Base-by-base conservation (phyloP, 768 basidiomycete species). In the Serendipita sp. region DNA sequence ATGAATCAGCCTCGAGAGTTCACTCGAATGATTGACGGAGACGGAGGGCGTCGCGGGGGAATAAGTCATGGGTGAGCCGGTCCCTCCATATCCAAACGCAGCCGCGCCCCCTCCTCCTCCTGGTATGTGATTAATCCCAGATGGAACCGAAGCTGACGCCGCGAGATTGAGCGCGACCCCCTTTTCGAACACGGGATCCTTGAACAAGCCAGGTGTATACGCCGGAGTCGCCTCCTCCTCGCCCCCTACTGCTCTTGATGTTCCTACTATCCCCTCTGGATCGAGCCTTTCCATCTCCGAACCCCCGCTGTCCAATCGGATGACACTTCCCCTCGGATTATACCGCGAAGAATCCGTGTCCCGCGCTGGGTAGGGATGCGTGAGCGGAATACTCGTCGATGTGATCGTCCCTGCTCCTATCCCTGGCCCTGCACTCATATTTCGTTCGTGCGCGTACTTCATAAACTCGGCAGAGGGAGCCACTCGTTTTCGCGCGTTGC, bases 171-270 rank as follows among this genome's bases (percentile, higher is more conserved):
- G 30, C 53, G 53, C 53, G 53, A 58, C 53, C 11, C 53, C 53
- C 53, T 58, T 58, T 58, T 58, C 53, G 53, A 58, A 58, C 17
- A 58, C 31, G 22, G 53, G 53, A 58, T 58, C 53, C 53, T 58
- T 58, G 53, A 58, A 58, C 31, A 58, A 58, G 7, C 53, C 53
- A 58, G 53, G 53, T 11, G 53, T 58, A 31, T 20, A 58, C 11
- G 53, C 53, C 53, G 53, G 53, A 13, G 30, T 7, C 22, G 20
- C 53, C 11, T 33, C 53, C 13, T 58, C 17, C 22, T 20, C 45
- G 5, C 45, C 45, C 9, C 45, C 26, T 17, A 20, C 45, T n/a
- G n/a, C n/a, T n/a, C n/a, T n/a, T n/a, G n/a, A n/a, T n/a, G n/a
- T n/a, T 48, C 45, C n/a, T n/a, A n/a, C n/a, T n/a, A n/a, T n/a